These are phyloP conservation scores for Ophiorrhiza pumila DNA, from an alignment of 257 asterid species.

Conservation along the genomic window DNA sequence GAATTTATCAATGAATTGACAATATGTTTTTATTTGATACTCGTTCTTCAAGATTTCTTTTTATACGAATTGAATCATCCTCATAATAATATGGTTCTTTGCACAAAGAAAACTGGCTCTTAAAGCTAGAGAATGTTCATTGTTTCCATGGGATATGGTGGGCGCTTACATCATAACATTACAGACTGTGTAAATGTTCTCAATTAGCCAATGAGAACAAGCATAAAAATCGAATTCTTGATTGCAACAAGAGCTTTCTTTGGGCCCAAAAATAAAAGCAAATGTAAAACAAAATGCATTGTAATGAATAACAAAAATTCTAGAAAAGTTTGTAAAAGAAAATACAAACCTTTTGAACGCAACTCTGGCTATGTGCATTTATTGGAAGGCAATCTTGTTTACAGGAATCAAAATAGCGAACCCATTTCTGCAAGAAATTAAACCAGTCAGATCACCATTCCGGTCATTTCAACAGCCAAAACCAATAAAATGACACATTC, in stretches of 20 bases:
- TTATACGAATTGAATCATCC: neutral
- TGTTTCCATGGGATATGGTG: neutral
- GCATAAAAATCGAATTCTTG: neutral
- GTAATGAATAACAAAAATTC: neutral
- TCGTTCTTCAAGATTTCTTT: neutral
- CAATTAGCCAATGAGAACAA: neutral
- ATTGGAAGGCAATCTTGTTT: slow-evolving; percentile 77
- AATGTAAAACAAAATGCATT: too few species aligned
- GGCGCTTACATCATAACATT: neutral
- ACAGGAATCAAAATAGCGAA: slow-evolving; percentile 52
- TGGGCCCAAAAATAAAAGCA: neutral
- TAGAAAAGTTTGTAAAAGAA: neutral
- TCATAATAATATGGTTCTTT: neutral
- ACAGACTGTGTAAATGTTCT: neutral
- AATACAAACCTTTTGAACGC: slow-evolving; percentile 76
- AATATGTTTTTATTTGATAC: neutral
- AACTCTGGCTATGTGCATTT: slow-evolving; percentile 85
- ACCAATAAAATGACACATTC: neutral
- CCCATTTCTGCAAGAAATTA: slow-evolving; percentile 66
- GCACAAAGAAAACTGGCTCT: neutral
- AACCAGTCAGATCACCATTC: slow-evolving; percentile 5
- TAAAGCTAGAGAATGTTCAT: neutral
- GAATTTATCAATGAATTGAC: too few species aligned
- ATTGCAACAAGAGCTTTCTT: neutral
- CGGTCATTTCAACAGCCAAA: neutral